phyloP scores from a whole-genome alignment of 805 yeast genomes.

The Monosporozyma aquatica region DNA sequence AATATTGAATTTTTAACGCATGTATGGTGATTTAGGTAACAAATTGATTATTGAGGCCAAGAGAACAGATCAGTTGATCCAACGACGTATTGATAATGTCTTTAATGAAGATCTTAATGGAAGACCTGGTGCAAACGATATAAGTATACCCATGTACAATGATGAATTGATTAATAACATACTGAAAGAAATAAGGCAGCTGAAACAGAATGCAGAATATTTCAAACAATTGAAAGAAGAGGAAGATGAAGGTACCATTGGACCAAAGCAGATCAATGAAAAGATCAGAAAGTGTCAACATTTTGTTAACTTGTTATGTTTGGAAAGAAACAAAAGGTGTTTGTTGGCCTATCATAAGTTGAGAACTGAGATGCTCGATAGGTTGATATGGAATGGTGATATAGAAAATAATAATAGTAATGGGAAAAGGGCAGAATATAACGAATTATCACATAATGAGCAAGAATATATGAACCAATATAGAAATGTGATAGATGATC shows the following conservation, averaged over 20 bases:
- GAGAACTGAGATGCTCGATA: conserved; percentile 59
- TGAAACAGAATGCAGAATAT: conserved; percentile 48
- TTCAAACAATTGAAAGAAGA: conserved; percentile 27
- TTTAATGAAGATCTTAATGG: conserved; percentile 8
- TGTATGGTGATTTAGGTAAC: conserved; percentile 86
- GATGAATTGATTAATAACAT: conserved; percentile 62
- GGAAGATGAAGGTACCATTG: too few relatives aligned
- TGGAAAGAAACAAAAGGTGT: conserved; percentile 86
- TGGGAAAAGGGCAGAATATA: conserved; percentile 19
- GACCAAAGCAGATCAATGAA: too few relatives aligned
- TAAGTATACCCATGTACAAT: conserved; percentile 60
- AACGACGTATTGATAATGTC: background rate
- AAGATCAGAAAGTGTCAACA: conserved; percentile 52
- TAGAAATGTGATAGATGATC: conserved; percentile 59
- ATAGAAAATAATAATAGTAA: conserved; percentile 27
- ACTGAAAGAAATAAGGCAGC: conserved; percentile 58
- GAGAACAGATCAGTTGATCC: conserved; percentile 55
- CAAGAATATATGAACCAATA: conserved; percentile 68
- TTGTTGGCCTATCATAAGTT: conserved; percentile 71
- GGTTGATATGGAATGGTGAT: conserved; percentile 59
- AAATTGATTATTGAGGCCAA: conserved; percentile 83
- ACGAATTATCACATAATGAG: conserved; percentile 64
- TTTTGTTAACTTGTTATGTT: conserved; percentile 51
- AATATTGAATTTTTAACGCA: too few relatives aligned
- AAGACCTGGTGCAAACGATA: too few relatives aligned